These are phyloP conservation scores for Gonium pectorale DNA, from an alignment of 139 green algal genomes.

Conservation along the genomic window DNA sequence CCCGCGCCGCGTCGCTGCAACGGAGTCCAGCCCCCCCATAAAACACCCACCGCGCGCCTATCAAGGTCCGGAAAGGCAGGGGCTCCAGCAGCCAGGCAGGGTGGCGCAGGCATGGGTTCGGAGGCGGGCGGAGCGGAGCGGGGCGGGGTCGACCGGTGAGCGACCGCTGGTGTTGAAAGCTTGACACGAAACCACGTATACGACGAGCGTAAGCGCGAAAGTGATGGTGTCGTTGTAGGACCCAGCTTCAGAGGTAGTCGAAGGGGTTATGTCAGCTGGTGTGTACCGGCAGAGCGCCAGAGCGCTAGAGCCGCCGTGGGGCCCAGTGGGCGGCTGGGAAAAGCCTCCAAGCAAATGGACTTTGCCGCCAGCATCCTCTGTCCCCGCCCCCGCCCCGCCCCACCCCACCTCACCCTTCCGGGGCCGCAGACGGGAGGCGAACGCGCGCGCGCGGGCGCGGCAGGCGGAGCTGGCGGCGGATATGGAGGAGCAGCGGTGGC, in stretches of 20 bases:
- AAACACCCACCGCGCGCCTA: background rate
- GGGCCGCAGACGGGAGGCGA: no score
- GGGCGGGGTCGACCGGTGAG: no score
- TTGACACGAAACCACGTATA: no score
- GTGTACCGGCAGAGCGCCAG: background rate
- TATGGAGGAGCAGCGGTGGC: conserved; percentile 4
- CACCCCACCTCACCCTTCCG: background rate
- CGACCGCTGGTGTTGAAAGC: no score
- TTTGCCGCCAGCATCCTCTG: background rate
- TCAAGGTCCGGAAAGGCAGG: no score
- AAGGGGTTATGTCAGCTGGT: background rate
- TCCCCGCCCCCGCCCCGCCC: no score
- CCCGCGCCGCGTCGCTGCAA: background rate
- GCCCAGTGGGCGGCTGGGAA: background rate
- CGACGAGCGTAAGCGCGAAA: no score
- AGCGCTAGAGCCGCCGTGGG: background rate
- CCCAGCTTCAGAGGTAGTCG: no score
- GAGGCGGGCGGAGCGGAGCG: no score
- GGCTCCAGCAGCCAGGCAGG: no score
- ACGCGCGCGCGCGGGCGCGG: background rate
- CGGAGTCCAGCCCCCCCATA: background rate
- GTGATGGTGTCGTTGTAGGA: no score
- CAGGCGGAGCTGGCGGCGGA: background rate
- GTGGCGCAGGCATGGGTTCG: no score
- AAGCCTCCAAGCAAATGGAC: background rate